Base-by-base conservation (phyloP, 139 green algal genomes). In the Volvox reticuliferus region DNA sequence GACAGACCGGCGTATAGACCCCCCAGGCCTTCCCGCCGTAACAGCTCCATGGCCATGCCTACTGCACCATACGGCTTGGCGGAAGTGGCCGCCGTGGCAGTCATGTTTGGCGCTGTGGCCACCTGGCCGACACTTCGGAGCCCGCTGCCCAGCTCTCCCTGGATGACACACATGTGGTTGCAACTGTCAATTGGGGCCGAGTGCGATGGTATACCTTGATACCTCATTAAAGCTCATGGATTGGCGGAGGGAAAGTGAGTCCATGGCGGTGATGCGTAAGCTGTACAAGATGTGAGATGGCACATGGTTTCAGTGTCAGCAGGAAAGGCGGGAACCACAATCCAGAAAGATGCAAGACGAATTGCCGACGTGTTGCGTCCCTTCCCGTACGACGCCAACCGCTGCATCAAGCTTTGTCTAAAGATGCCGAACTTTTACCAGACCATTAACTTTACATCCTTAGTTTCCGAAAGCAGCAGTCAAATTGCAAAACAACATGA, bases 1-100 rank as follows among this genome's bases (percentile, higher is more conserved):
- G 79, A 61, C 12, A 97, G 44, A 32, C 95, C 95, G 2, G 89
- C 79, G 75, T 97, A 97, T 69, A 97, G 81, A 5, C 91, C 92
- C 0, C 68, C 12, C 12, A 93, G n/a, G 36, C 94, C 94, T 36
- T 94, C 94, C 0, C 35, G 80, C 0, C 89, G 80, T 61, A 95
- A 44, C 0, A 96, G 71, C 30, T 79, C 28, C 0, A 62, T 9
- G 1, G 91, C 94, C 63, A 83, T 91, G 0, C 79, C 28, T 24
- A 94, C 28, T 0, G 91, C 84, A 24, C 92, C 89, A 20, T 86
- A 35, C 33, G 71, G 87, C 30, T 18, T 75, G 61, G 30, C 65
- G 21, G 65, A 24, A 28, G 65, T 28, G 71, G 28, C 22, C n/a
- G 30, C 50, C 28, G 61, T 9, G 5, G n/a, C 30, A 3, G 55